Evolutionary conservation across 2,329 filamentous ascomycete genomes (phyloP), one percentile per base, ranked within the genome.

Genomic region (Stenocarpella maydis): DNA sequence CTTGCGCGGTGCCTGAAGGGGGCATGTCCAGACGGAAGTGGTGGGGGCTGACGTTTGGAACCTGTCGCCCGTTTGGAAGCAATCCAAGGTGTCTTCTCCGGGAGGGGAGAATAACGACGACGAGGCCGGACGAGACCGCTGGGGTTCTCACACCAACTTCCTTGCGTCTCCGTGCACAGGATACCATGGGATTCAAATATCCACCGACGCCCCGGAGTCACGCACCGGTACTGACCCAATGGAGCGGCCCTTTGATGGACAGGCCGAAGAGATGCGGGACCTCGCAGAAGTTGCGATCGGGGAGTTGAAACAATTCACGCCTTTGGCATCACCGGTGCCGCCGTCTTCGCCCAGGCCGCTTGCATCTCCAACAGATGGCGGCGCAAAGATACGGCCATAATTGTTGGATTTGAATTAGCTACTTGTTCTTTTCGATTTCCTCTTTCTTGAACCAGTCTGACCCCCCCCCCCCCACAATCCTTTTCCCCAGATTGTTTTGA

Each of bases 1-100:
- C 4, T 19, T 43, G 41, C 31, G 26, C 15, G 34, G 28, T 24
- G 52, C 65, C 52, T 54, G 58, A 63, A 47, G 58, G 58, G 43
- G 58, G 58, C 55, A 55, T 17, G 41, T 63, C 67, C 63, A 67
- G 21, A 41, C 54, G 49, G 67, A 71, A 49, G 54, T 58, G 70
- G 64, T 69, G 67, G 47, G 67, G 50, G 47, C 70, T 45, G 61
- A 69, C 55, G 63, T 31, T 49, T 69, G 67, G 67, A 63, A 69
- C 54, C 55, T 64, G 67, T 69, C 67, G 49, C 67, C 67, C 10
- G 39, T 34, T 39, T 65, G 50, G 55, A 68, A 52, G 43, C 55
- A 55, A 61, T 53, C 41, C 1, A 31, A 53, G 15, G 21, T 37
- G 12, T 65, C 47, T 47, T 21, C 26, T 19, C 15, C 17, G 17